A percentile compares a stretch with the other conserved stretches of the same genome.
Evolutionary conservation across 2,329 filamentous ascomycete species (phyloP).

Genomic region (Exophiala phaeomuriformis): DNA sequence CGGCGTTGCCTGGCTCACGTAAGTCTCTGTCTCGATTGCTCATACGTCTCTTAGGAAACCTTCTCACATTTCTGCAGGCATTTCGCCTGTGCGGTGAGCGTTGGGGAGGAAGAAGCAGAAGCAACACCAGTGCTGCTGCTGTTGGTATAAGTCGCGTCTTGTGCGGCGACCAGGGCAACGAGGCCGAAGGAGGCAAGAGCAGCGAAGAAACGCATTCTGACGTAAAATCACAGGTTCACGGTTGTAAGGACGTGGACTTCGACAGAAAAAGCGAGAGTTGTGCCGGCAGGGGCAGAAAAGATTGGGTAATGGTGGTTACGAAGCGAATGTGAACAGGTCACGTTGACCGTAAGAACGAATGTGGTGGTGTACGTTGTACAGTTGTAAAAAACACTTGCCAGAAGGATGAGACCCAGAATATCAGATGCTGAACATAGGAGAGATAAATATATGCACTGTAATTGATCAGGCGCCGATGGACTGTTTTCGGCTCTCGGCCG

Average conservation of each 20-base stretch:
- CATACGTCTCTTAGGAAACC: not conserved
- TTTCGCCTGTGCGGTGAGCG: conserved; percentile 31
- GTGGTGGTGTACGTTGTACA: conserved; percentile 3
- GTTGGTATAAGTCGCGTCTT: conserved; percentile 7
- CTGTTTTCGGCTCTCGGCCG: no score
- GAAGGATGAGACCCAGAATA: not conserved
- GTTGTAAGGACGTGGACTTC: not conserved
- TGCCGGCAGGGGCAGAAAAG: not conserved
- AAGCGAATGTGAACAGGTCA: not conserved
- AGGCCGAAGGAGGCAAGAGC: conserved; percentile 33
- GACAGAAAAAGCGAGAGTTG: not conserved
- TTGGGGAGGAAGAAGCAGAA: conserved; percentile 31
- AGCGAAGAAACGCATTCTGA: conserved; percentile 25
- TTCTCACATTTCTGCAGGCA: conserved; percentile 36
- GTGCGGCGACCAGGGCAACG: conserved; percentile 39
- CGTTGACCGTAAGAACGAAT: conserved; percentile 6
- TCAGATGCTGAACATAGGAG: not conserved
- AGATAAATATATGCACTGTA: no score
- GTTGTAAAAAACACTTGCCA: not conserved
- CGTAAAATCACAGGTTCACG: not conserved
- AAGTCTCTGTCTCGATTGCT: not conserved
- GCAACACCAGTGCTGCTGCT: conserved; percentile 26
- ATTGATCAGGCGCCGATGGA: no score
- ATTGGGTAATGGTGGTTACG: not conserved
- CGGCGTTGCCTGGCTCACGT: conserved; percentile 32